A percentile compares a stretch with the other conserved stretches of the same genome.
Evolutionary conservation across 2,329 filamentous ascomycete genomes (phyloP).

Genomic region (Monilinia fructicola): DNA sequence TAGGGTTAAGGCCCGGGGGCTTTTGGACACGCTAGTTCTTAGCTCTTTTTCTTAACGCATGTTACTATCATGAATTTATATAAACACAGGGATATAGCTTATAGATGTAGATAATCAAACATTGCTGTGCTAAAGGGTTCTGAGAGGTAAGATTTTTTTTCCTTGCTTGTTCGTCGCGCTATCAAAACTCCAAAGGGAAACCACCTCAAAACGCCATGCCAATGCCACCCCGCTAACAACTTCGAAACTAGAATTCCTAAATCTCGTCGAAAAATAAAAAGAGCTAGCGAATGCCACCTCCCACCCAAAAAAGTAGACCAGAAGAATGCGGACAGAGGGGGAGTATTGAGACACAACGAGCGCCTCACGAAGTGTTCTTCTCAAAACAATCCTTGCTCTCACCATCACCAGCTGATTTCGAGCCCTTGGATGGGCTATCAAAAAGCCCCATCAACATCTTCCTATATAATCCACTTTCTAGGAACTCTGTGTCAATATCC

Average conservation of each 20-base stretch:
- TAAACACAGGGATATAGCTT: neutral
- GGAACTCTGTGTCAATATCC: slow-evolving; percentile 20
- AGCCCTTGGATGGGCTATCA: neutral
- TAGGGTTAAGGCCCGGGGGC: neutral
- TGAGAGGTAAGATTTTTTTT: too few relatives aligned
- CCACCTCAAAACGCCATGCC: too few relatives aligned
- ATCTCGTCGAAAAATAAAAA: too few relatives aligned
- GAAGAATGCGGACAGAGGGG: neutral
- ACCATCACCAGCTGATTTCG: neutral
- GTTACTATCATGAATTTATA: neutral
- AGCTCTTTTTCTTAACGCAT: neutral
- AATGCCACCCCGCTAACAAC: too few relatives aligned
- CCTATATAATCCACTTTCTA: slow-evolving; percentile 17
- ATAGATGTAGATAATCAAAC: too few relatives aligned
- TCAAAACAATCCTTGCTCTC: neutral
- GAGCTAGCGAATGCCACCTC: too few relatives aligned
- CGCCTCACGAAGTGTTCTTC: neutral
- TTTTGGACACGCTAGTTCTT: neutral
- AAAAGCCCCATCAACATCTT: slow-evolving; percentile 22
- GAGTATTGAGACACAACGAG: neutral
- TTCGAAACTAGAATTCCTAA: too few relatives aligned
- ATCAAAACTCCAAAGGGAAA: too few relatives aligned
- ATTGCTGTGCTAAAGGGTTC: too few relatives aligned
- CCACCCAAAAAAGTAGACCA: neutral
- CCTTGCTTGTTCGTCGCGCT: too few relatives aligned